Evolutionary conservation across 352 stramenopile species (phyloP), one percentile per base, ranked within the genome.

Genomic region (Pythium phragmitis): DNA sequence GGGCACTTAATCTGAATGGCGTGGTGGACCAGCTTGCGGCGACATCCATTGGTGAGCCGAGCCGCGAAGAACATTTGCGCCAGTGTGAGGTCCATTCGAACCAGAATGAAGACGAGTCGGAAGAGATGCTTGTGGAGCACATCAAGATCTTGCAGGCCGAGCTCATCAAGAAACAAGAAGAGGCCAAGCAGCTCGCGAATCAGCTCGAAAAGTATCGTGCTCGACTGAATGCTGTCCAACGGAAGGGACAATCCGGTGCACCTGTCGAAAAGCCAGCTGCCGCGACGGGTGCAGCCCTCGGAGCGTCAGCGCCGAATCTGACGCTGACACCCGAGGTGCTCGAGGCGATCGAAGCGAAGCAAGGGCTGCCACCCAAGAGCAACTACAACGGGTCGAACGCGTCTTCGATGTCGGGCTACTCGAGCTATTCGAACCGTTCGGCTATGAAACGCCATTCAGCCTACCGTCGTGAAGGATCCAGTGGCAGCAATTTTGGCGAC

Each of bases 141-240:
- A 89, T 94, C 48, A 79, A 89, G 33, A 66, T 83, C 19, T 70
- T 94, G 4, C 79, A 91, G 49, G 60, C 83, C 1, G 81, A 82
- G 50, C 66, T 94, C 11, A 58, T 81, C 12, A 82, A 78, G 57
- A 94, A 94, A 55, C 77, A 92, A 51, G 83, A 94, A 74, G 85
- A 94, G 52, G 43, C 45, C 11, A 51, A 54, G 26, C 36, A 54
- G 4, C 56, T 75, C n/a, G 60, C 63, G 0, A 51, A 21, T 6
- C 63, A 75, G 48, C 28, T 75, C 46, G 59, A 70, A 11, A 68
- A 66, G 48, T 75, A 66, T 33, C 42, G 63, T 8, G 48, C 48
- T 3, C 46, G 68, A 23, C 52, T 75, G 0, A 58, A 14, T 4
- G 19, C 58, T 1, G 55, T 68, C 1, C 68, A 67, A 5, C 23